Evolutionary conservation across 768 basidiomycete species (phyloP), one percentile per base, ranked within the genome.

Genomic region (Russula compacta): DNA sequence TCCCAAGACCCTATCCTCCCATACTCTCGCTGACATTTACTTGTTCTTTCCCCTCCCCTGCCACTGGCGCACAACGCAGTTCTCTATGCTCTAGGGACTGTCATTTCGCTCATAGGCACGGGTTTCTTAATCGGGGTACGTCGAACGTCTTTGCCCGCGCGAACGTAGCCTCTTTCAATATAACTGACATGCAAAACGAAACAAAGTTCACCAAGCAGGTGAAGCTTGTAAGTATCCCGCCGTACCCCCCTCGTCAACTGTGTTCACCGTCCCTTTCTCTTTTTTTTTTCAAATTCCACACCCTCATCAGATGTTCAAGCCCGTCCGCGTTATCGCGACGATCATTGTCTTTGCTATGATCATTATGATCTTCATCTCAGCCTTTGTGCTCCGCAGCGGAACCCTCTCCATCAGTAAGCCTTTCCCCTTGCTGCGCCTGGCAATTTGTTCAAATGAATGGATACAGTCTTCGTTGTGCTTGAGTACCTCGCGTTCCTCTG

Each of bases 401-500:
- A 69, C 89, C 53, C 76, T 89, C 42, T 88, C 84, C 70, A 76
- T 91, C 66, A 76, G 89, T 87, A 72, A 66, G 83, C 71, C 33
- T n/a, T 19, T 21, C 46, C 50, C 11, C 12, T 29, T 36, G 24
- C 24, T n/a, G 32, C 36, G 24, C 21, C 49, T 43, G 24, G 9
- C 55, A 2, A n/a, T 56, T 36, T 56, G 14, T 40, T 54, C 35
- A 56, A 32, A 46, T 38, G 12, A 58, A 35, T 29, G 6, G 62
- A 9, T 54, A 42, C 44, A 49, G 90, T 93, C 60, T 91, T 97
- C 71, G 94, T 97, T 61, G 79, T 95, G 73, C 77, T 97, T 72
- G 86, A 95, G 72, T 95, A 90, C 73, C 78, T 95, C 59, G 94
- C 93, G 6, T 95, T 88, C 73, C 83, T 87, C 21, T 97, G 93